Percentiles rank a stretch among this genome's conserved stretches.
Evolutionary conservation across 1,139 yeast species (phyloP).

Genomic region (Zygosaccharomyces sapae): DNA sequence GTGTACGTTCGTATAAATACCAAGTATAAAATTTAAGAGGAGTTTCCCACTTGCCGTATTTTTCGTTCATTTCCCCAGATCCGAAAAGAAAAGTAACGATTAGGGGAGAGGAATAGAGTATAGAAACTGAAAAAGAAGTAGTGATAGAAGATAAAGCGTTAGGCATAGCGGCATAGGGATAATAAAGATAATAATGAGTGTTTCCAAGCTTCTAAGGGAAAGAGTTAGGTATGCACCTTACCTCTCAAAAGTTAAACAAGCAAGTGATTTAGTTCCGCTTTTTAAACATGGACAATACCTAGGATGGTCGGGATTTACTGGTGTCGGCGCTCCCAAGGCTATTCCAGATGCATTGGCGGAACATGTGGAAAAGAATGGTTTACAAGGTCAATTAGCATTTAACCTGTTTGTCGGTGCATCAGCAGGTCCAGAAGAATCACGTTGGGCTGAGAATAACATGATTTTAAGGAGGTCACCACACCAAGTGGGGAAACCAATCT

Average conservation of each 20-base stretch:
- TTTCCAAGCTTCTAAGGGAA: constrained; percentile 78
- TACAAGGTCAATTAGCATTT: constrained; percentile 83
- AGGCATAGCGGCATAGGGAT: too few relatives aligned
- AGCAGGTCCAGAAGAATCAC: constrained; percentile 92
- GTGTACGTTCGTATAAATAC: neutral
- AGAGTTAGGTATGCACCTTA: constrained; percentile 91
- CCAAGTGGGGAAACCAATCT: constrained; percentile 95
- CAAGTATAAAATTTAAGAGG: neutral
- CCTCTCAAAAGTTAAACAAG: constrained; percentile 63
- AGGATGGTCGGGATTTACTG: constrained; percentile 99
- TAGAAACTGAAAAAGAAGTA: too few relatives aligned
- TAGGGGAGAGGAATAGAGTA: neutral
- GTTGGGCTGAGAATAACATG: constrained; percentile 91
- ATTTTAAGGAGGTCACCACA: constrained; percentile 89
- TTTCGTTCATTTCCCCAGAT: neutral
- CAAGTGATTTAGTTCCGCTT: constrained; percentile 76
- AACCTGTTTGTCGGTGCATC: constrained; percentile 95
- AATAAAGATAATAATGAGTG: constrained; percentile 21
- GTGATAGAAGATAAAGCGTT: too few relatives aligned
- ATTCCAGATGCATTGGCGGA: constrained; percentile 83
- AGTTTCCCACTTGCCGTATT: neutral
- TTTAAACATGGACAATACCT: constrained; percentile 87
- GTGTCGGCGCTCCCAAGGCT: constrained; percentile 96
- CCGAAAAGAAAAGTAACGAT: neutral
- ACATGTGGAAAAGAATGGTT: constrained; percentile 79